Evolutionary conservation across 495 filamentous ascomycete genomes (phyloP).

Genomic region (Lasiosphaeria hispida): DNA sequence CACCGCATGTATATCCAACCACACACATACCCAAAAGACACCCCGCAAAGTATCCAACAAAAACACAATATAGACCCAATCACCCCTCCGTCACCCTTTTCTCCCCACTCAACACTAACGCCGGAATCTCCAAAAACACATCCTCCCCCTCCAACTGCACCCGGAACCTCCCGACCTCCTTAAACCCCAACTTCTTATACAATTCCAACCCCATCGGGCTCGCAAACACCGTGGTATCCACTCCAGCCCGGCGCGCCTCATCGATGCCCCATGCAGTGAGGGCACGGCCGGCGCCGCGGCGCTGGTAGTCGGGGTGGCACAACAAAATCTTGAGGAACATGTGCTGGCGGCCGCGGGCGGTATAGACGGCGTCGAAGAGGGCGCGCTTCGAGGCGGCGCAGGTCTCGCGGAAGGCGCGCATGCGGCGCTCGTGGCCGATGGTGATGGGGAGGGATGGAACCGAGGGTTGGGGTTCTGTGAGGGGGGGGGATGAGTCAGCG

Average conservation of each 20-base stretch:
- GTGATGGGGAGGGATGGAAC: constrained; percentile 13
- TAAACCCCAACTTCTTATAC: constrained; percentile 30
- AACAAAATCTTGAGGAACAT: constrained; percentile 49
- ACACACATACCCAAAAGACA: too few species aligned
- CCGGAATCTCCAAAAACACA: constrained; percentile 27
- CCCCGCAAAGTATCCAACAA: too few species aligned
- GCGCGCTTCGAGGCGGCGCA: constrained; percentile 15
- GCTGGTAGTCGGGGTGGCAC: constrained; percentile 47
- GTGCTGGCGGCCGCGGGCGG: constrained; percentile 14
- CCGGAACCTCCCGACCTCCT: constrained; percentile 24
- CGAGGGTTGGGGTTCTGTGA: constrained; percentile 2
- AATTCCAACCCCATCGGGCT: constrained; percentile 28
- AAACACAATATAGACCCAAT: too few species aligned
- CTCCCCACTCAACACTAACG: constrained; percentile 17
- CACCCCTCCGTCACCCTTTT: not conserved
- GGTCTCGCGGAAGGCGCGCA: constrained; percentile 20
- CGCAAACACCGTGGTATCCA: constrained; percentile 29
- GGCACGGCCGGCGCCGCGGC: constrained; percentile 49
- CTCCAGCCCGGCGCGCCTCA: constrained; percentile 11
- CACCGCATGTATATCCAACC: too few species aligned
- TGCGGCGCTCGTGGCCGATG: constrained; percentile 24
- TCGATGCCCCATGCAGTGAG: constrained; percentile 52
- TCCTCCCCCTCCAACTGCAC: constrained; percentile 29
- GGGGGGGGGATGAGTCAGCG: not conserved
- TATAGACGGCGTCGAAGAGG: constrained; percentile 24